Evolutionary conservation across 192 early-diverging fungal genomes (phyloP), one percentile per base, ranked within the genome.

Genomic region (Podila epicladia): DNA sequence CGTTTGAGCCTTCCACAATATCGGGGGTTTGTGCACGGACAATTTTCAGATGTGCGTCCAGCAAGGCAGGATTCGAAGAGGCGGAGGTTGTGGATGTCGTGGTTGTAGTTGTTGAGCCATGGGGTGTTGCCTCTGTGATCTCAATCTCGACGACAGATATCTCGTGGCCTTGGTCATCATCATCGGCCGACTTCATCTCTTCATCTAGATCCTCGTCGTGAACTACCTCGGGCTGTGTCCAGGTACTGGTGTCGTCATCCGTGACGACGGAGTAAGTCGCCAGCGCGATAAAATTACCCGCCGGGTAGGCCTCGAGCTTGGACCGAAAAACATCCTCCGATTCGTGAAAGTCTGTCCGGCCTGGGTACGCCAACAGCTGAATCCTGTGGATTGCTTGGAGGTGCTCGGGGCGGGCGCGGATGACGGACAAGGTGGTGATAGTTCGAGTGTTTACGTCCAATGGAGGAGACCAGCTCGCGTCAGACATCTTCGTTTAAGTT

Each of bases 271-370:
- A 80, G 13, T 68, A 72, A 0, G 77, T 80, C 2, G 65, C 77
- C 8, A 80, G 38, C 0, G 77, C 77, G 8, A 80, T 59, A 80
- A 80, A 80, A 49, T 80, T 80, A 11, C 77, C 77, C 0, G 77
- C 71, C 5, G 77, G 77, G 48, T 80, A 80, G 24, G 48, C 38
- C n/a, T 73, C 62, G 7, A 80, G 48, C 35, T 80, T 80, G 5
- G 70, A 64, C 12, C 62, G 51, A 33, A 80, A 80, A 31, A 80
- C 77, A 19, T 80, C 62, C 4, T 64, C 61, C 1, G 41, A 68
- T 28, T 80, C 77, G 51, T 80, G 77, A 24, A 73, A 80, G 22
- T 73, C 67, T 3, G 28, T 19, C 0, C 62, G 37, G 19, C 49
- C 71, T 1, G 65, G 65, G 62, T 73, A 80, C 17, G 77, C 77